A percentile compares a stretch with the other conserved stretches of the same genome.
Conservation (phyloP, 2,329 filamentous ascomycete genomes). For the Gyromitra esculenta region DNA sequence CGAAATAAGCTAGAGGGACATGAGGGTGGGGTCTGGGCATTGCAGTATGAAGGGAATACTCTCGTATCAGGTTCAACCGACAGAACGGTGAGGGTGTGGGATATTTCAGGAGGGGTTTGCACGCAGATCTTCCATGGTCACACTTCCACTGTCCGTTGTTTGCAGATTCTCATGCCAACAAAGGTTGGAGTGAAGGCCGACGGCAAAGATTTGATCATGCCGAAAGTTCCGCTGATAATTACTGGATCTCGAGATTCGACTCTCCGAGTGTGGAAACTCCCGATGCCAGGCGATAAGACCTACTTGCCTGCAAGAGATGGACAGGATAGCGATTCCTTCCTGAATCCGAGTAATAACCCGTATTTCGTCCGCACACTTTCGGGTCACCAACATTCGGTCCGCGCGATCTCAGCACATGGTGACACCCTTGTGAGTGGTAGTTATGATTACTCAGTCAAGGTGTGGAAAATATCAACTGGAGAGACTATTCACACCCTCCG, state of each 20-base stretch:
- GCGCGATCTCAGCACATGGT: conserved; percentile 91
- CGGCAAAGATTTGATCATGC: conserved; percentile 84
- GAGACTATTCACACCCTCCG: conserved; percentile 84
- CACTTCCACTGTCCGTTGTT: conserved; percentile 93
- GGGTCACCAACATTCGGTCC: conserved; percentile 91
- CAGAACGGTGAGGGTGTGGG: conserved; percentile 98
- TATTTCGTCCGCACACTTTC: conserved; percentile 90
- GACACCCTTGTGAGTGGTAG: conserved; percentile 97
- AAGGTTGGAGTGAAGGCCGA: conserved; percentile 76
- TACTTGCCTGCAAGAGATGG: conserved; percentile 55
- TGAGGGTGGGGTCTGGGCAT: conserved; percentile 95
- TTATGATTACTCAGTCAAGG: conserved; percentile 92
- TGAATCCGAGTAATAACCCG: conserved; percentile 73
- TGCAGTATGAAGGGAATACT: conserved; percentile 95
- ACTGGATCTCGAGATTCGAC: conserved; percentile 96
- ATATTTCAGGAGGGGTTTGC: conserved; percentile 90
- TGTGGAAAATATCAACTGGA: conserved; percentile 97
- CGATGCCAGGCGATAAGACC: conserved; percentile 70
- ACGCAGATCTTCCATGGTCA: conserved; percentile 97
- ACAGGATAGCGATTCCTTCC: conserved; percentile 55
- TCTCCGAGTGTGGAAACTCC: conserved; percentile 91
- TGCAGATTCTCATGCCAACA: conserved; percentile 91
- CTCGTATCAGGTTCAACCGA: conserved; percentile 96
- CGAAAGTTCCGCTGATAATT: conserved; percentile 93
- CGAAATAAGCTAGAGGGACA: conserved; percentile 87